Percentiles rank a stretch among this genome's conserved stretches.
These are phyloP conservation scores for Forsythia suspensa DNA, from an alignment of 257 asterid species.

Conservation along the genomic window DNA sequence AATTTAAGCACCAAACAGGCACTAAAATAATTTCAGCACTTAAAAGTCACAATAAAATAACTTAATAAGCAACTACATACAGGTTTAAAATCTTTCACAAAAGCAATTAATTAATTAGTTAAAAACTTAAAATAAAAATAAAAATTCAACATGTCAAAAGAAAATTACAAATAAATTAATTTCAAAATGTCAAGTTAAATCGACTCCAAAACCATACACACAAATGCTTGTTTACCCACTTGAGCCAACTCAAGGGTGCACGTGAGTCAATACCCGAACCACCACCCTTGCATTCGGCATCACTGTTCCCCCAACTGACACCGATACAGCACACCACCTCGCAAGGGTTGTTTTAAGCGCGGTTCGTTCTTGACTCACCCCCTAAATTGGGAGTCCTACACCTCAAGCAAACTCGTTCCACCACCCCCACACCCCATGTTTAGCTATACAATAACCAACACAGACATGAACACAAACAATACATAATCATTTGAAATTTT, in stretches of 20 bases:
- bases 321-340: slow-evolving; percentile 27
- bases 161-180: not conserved
- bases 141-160: not conserved
- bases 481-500: not conserved
- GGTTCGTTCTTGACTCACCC: slow-evolving; percentile 99
- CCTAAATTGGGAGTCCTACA: slow-evolving; percentile 10
- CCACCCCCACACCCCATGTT: not conserved
- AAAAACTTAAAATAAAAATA: not conserved
- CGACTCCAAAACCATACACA: not conserved
- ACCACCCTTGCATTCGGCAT: slow-evolving; percentile 50
- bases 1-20: too few relatives aligned
- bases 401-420: not conserved
- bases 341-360: slow-evolving; percentile 37
- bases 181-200: not conserved
- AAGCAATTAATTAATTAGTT: too few relatives aligned
- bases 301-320: slow-evolving; percentile 31
- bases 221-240: not conserved
- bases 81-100: too few relatives aligned
- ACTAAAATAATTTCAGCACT: too few relatives aligned
- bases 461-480: not conserved
- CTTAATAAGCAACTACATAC: too few relatives aligned
- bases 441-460: not conserved
- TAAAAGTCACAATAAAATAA: too few relatives aligned
- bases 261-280: slow-evolving; percentile 98
- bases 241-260: slow-evolving; percentile 41